These are phyloP conservation scores for Entoloma clypeatum DNA, from an alignment of 1,284 basidiomycete genomes.

Conservation along the genomic window DNA sequence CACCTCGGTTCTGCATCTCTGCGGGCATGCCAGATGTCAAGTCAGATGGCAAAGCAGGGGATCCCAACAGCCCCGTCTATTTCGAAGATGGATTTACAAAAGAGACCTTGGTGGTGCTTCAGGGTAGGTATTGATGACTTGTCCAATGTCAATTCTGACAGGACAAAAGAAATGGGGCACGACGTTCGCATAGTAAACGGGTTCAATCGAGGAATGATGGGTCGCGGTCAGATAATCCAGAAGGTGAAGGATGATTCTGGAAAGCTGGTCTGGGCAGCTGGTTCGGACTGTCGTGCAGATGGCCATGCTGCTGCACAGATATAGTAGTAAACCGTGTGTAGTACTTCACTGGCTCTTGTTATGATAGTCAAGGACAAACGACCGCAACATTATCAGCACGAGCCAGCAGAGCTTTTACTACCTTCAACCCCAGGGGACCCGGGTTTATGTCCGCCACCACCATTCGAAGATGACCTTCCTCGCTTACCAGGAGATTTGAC, in stretches of 20 bases:
- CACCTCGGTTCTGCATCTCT: conserved; percentile 94
- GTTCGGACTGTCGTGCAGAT: conserved; percentile 84
- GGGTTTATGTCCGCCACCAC: conserved; percentile 11
- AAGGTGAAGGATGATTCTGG: conserved; percentile 65
- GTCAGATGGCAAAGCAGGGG: conserved; percentile 47
- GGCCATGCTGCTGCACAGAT: conserved; percentile 89
- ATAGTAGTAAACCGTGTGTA: conserved; percentile 32
- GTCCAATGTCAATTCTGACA: conserved; percentile 6
- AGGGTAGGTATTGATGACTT: conserved; percentile 40
- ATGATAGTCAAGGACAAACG: conserved; percentile 9
- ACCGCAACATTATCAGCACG: too few relatives aligned
- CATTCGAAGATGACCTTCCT: conserved; percentile 11
- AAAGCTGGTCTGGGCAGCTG: conserved; percentile 79
- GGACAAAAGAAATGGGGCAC: conserved; percentile 76
- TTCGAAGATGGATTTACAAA: conserved; percentile 80
- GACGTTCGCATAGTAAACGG: conserved; percentile 63
- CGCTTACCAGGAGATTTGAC: conserved; percentile 5
- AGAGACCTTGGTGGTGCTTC: conserved; percentile 58
- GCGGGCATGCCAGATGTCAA: conserved; percentile 70
- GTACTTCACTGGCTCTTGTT: conserved; percentile 4
- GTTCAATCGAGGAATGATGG: conserved; percentile 69
- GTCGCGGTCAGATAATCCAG: conserved; percentile 93
- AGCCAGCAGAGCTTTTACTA: too few relatives aligned
- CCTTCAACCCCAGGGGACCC: too few relatives aligned
- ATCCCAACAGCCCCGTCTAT: conserved; percentile 80